Conservation (phyloP, 1,284 basidiomycete species). For the Schizopora paradoxa region DNA sequence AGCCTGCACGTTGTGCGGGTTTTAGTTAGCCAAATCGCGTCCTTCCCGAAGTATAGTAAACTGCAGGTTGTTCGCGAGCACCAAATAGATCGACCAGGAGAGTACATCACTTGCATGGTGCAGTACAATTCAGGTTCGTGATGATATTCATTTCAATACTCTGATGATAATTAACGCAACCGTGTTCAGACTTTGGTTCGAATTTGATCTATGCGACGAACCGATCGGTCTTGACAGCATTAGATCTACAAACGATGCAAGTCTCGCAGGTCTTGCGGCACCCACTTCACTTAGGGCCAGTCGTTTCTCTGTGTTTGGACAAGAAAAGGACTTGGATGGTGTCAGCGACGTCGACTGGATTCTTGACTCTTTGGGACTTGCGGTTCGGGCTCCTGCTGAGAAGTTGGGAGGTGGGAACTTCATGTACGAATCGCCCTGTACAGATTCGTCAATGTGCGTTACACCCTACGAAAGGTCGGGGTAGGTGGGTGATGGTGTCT, state of each 20-base stretch:
- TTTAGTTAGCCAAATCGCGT: conserved; percentile 57
- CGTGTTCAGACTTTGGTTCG: conserved; percentile 51
- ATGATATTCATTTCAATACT: conserved; percentile 21
- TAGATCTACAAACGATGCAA: conserved; percentile 86
- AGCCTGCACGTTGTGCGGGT: conserved; percentile 81
- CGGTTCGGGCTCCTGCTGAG: conserved; percentile 88
- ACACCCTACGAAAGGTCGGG: conserved; percentile 83
- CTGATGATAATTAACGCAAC: conserved; percentile 16
- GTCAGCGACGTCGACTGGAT: conserved; percentile 80
- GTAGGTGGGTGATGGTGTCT: conserved; percentile 86
- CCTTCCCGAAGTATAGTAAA: conserved; percentile 74
- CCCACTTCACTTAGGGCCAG: conserved; percentile 81
- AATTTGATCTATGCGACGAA: conserved; percentile 84
- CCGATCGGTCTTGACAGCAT: conserved; percentile 67
- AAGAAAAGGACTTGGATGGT: conserved; percentile 82
- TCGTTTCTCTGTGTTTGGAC: conserved; percentile 81
- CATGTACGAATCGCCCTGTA: conserved; percentile 39
- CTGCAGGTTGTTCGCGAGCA: conserved; percentile 75
- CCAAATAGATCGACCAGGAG: conserved; percentile 59
- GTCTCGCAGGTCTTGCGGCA: conserved; percentile 74
- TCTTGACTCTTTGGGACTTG: conserved; percentile 88
- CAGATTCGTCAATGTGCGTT: conserved; percentile 68
- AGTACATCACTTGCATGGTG: conserved; percentile 72
- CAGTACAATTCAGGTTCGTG: conserved; percentile 69
- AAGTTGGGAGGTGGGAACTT: conserved; percentile 76